A percentile compares a stretch with the other conserved stretches of the same genome.
Evolutionary conservation across 2,329 filamentous ascomycete genomes (phyloP).

Genomic region (Fusarium sp.): DNA sequence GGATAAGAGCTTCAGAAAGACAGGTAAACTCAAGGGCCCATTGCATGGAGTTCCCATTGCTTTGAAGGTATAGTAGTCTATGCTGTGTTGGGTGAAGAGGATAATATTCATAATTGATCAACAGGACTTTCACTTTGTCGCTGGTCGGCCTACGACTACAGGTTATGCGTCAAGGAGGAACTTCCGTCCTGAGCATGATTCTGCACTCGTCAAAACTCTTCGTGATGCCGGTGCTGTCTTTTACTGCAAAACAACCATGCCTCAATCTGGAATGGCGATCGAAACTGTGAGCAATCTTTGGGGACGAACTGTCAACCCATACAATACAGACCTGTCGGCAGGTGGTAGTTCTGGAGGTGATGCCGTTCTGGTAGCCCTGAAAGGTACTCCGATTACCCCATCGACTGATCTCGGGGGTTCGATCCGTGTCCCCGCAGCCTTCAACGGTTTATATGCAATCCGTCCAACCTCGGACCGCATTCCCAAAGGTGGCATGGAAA

Average conservation of each 20-base stretch:
- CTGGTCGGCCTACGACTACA: constrained; percentile 62
- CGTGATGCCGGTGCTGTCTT: constrained; percentile 71
- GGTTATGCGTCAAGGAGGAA: constrained; percentile 67
- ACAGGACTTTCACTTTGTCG: constrained; percentile 54
- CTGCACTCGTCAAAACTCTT: constrained; percentile 67
- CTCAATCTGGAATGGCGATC: constrained; percentile 62
- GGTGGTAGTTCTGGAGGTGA: constrained; percentile 72
- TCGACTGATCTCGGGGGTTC: constrained; percentile 52
- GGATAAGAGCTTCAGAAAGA: background rate
- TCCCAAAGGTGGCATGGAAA: constrained; percentile 26
- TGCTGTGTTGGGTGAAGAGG: no score
- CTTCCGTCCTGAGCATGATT: constrained; percentile 63
- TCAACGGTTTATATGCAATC: constrained; percentile 47
- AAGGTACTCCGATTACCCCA: constrained; percentile 49
- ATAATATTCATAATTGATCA: background rate
- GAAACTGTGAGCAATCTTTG: constrained; percentile 72
- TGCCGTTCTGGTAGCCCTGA: constrained; percentile 50
- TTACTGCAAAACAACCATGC: constrained; percentile 75
- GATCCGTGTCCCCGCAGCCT: constrained; percentile 45
- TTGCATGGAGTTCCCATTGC: constrained; percentile 70
- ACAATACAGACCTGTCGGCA: constrained; percentile 66
- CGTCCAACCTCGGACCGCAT: constrained; percentile 35
- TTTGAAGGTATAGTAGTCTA: constrained; percentile 41
- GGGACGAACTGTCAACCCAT: constrained; percentile 70
- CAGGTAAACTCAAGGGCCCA: constrained; percentile 49